Evolutionary conservation across 371 early-diverging fungal genomes (phyloP).

Genomic region (Blakeslea trispora): DNA sequence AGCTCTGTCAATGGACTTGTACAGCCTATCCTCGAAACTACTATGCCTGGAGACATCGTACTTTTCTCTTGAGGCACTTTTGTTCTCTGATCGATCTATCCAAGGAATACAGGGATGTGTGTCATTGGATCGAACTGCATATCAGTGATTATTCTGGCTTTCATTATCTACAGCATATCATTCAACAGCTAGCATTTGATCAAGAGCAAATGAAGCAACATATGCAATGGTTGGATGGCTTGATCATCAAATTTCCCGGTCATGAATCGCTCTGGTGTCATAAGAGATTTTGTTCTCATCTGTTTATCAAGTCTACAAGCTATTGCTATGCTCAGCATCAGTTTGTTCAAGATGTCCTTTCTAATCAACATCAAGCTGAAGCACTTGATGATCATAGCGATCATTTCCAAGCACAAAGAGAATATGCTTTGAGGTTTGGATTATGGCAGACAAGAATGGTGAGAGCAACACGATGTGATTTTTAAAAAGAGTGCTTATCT

Average conservation of each 20-base stretch:
- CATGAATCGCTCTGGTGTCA: constrained; percentile 66
- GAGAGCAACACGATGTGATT: too few relatives aligned
- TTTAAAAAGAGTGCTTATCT: too few relatives aligned
- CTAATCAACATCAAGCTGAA: constrained; percentile 8
- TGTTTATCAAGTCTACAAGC: constrained; percentile 1
- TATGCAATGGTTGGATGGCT: constrained; percentile 33
- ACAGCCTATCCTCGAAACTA: constrained; percentile 55
- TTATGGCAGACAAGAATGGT: constrained; percentile 36
- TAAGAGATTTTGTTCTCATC: constrained; percentile 44
- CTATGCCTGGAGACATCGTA: constrained; percentile 59
- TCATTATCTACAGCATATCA: constrained; percentile 53
- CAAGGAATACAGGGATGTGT: constrained; percentile 34
- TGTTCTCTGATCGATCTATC: neutral
- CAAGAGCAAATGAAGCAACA: constrained; percentile 9
- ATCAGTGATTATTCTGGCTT: constrained; percentile 61
- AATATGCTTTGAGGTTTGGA: constrained; percentile 38
- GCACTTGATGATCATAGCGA: constrained; percentile 1
- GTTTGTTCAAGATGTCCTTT: constrained; percentile 18
- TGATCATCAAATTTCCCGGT: constrained; percentile 53
- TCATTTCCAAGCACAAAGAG: constrained; percentile 15
- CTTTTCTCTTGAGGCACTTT: constrained; percentile 40
- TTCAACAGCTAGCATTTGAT: constrained; percentile 4
- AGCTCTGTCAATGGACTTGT: constrained; percentile 39
- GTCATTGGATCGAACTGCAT: constrained; percentile 45
- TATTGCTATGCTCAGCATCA: constrained; percentile 16